Evolutionary conservation across 2,329 filamentous ascomycete genomes (phyloP).

Genomic region (Dothidotthia symphoricarpi): DNA sequence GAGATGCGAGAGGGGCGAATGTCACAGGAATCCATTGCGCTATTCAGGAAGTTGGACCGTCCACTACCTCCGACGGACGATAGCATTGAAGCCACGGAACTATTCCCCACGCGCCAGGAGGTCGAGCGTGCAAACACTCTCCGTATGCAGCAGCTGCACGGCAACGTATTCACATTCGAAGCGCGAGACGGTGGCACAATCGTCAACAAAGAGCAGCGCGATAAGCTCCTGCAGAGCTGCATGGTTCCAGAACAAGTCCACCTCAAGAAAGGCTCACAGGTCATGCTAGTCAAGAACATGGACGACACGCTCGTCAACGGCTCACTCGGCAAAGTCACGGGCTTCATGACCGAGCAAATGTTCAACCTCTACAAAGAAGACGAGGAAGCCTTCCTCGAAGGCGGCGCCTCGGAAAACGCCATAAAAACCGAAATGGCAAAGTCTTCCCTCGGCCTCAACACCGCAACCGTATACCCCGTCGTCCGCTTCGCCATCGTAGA

Average conservation of each 20-base stretch:
- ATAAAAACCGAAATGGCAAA: constrained; percentile 51
- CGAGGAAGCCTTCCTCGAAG: constrained; percentile 56
- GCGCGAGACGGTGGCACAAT: constrained; percentile 71
- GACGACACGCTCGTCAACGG: constrained; percentile 93
- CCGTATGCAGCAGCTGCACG: constrained; percentile 70
- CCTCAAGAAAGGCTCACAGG: constrained; percentile 88
- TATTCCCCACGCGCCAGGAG: constrained; percentile 88
- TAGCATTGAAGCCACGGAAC: constrained; percentile 81
- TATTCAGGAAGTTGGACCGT: constrained; percentile 72
- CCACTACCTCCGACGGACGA: constrained; percentile 62
- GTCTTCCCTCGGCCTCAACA: constrained; percentile 48
- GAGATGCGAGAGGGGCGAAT: constrained; percentile 92
- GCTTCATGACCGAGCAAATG: constrained; percentile 70
- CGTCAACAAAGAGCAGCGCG: constrained; percentile 64
- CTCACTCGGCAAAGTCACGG: constrained; percentile 80
- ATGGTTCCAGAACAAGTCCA: constrained; percentile 83
- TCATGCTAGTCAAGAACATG: constrained; percentile 99
- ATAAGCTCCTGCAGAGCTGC: constrained; percentile 81
- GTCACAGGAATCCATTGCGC: constrained; percentile 68
- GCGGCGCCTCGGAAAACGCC: constrained; percentile 43
- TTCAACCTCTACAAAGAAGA: constrained; percentile 60
- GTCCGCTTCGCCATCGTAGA: constrained; percentile 81
- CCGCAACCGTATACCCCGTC: constrained; percentile 68
- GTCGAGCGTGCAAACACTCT: constrained; percentile 82
- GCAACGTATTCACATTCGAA: constrained; percentile 66